A percentile compares a stretch with the other conserved stretches of the same genome.
Evolutionary conservation across 106 monocot species (phyloP).

Genomic region (Allium sativum): DNA sequence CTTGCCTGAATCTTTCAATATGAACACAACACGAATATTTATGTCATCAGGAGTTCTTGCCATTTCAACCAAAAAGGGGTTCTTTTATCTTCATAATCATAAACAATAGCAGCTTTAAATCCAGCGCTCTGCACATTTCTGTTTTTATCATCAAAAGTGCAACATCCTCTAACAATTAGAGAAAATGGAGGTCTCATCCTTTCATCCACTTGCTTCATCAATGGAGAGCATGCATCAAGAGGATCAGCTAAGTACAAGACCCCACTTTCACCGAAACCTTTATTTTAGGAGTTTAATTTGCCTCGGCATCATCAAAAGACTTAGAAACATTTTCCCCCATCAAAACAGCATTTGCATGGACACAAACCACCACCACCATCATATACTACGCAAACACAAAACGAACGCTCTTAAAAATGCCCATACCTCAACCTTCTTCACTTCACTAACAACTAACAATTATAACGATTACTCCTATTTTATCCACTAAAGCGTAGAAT

Average conservation of each 20-base stretch:
- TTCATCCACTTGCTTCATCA: slow-evolving; percentile 14
- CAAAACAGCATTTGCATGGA: slow-evolving; percentile 35
- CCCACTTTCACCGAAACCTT: slow-evolving; percentile 41
- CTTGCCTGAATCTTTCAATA: slow-evolving; percentile 61
- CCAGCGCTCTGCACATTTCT: slow-evolving; percentile 54
- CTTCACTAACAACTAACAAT: too few species aligned
- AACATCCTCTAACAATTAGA: slow-evolving; percentile 47
- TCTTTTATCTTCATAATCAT: slow-evolving; percentile 30
- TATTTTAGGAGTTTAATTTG: slow-evolving; percentile 51
- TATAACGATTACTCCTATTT: too few species aligned
- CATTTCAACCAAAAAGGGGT: slow-evolving; percentile 36
- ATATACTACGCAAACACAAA: too few species aligned
- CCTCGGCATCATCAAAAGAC: slow-evolving; percentile 57
- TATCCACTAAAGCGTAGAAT: too few species aligned
- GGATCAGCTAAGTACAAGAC: slow-evolving; percentile 36
- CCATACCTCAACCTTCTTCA: too few species aligned
- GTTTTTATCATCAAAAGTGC: slow-evolving; percentile 53
- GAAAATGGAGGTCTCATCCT: slow-evolving; percentile 19
- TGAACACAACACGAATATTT: slow-evolving; percentile 57
- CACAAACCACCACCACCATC: too few species aligned
- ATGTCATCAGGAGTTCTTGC: slow-evolving; percentile 49
- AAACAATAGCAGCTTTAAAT: slow-evolving; percentile 42
- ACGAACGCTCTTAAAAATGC: too few species aligned
- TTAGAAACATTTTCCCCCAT: slow-evolving; percentile 62
- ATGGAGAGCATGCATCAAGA: slow-evolving; percentile 40